Percentiles rank a stretch among this genome's conserved stretches.
These are phyloP conservation scores for Microthyrium microscopicum DNA, from an alignment of 2,329 filamentous ascomycete genomes.

Conservation along the genomic window DNA sequence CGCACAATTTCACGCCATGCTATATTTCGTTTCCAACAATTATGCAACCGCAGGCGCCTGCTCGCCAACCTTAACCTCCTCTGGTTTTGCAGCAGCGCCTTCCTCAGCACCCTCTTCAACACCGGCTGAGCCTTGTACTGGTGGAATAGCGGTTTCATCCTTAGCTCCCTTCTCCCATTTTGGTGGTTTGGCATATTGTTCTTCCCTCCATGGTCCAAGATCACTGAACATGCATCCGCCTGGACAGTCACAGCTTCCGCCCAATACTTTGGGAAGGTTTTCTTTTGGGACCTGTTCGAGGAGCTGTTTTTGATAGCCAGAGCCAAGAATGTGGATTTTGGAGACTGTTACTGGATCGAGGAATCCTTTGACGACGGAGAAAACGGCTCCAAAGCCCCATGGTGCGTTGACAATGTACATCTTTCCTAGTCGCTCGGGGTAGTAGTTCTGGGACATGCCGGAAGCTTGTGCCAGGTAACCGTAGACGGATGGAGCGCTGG, in stretches of 20 bases:
- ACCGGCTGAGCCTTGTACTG: no score
- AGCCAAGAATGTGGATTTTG: conserved; percentile 86
- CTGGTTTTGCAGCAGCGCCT: no score
- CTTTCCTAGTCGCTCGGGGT: conserved; percentile 89
- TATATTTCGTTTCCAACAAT: no score
- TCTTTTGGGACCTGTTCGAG: conserved; percentile 71
- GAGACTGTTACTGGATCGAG: conserved; percentile 90
- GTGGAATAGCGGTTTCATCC: no score
- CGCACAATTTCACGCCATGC: no score
- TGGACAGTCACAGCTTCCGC: conserved; percentile 64
- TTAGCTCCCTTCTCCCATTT: conserved; percentile 28
- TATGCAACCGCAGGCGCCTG: no score
- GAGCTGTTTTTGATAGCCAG: conserved; percentile 67
- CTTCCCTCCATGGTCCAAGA: conserved; percentile 73
- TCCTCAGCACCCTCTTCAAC: no score
- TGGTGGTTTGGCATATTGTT: conserved; percentile 45
- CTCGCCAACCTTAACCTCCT: no score
- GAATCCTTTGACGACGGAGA: conserved; percentile 78
- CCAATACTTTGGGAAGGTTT: conserved; percentile 77
- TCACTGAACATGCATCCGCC: conserved; percentile 80
- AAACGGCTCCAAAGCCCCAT: conserved; percentile 83
- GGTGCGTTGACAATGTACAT: conserved; percentile 90
- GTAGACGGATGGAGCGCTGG: conserved; percentile 70
- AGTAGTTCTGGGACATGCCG: conserved; percentile 93
- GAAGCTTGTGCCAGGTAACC: conserved; percentile 74